Percentiles rank a stretch among this genome's conserved stretches.
These are phyloP conservation scores for Populus simonii DNA, from an alignment of 345 rosid genomes.

Conservation along the genomic window DNA sequence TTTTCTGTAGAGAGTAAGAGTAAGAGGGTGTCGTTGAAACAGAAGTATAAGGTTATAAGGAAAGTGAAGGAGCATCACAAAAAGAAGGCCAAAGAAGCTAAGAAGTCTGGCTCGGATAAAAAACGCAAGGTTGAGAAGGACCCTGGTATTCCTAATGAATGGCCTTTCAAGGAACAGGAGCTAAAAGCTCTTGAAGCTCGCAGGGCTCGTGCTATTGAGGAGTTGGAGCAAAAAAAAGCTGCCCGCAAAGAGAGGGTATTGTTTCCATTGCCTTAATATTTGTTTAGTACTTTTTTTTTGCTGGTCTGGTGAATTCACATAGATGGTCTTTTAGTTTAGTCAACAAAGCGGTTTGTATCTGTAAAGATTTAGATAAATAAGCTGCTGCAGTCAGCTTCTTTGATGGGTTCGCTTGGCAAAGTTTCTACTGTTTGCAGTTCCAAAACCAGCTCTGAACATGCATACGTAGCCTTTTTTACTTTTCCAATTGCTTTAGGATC, in stretches of 20 bases:
- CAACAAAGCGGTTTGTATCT: too few relatives aligned
- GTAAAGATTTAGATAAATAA: too few relatives aligned
- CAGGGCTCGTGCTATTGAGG: constrained; percentile 83
- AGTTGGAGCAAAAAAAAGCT: constrained; percentile 76
- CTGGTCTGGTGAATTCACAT: not conserved
- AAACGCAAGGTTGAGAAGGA: constrained; percentile 81
- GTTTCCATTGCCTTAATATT: not conserved
- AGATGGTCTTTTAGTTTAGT: not conserved
- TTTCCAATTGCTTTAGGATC: too few relatives aligned
- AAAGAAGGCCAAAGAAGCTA: constrained; percentile 95
- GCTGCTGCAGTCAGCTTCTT: too few relatives aligned
- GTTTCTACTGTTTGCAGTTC: too few relatives aligned
- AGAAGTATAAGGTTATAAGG: constrained; percentile 79
- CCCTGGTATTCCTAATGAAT: constrained; percentile 94
- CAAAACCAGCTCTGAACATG: too few relatives aligned
- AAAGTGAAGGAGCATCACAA: constrained; percentile 94
- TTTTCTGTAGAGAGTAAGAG: constrained; percentile 79
- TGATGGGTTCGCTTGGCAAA: too few relatives aligned
- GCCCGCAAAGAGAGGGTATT: constrained; percentile 90
- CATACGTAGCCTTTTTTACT: too few relatives aligned
- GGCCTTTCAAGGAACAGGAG: constrained; percentile 98
- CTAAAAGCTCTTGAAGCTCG: constrained; percentile 88
- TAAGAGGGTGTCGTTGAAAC: constrained; percentile 73
- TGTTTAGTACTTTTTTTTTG: not conserved
- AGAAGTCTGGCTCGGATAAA: constrained; percentile 56